These are phyloP conservation scores for Liquidambar formosana DNA, from an alignment of 164 flowering plant genomes.

Conservation along the genomic window DNA sequence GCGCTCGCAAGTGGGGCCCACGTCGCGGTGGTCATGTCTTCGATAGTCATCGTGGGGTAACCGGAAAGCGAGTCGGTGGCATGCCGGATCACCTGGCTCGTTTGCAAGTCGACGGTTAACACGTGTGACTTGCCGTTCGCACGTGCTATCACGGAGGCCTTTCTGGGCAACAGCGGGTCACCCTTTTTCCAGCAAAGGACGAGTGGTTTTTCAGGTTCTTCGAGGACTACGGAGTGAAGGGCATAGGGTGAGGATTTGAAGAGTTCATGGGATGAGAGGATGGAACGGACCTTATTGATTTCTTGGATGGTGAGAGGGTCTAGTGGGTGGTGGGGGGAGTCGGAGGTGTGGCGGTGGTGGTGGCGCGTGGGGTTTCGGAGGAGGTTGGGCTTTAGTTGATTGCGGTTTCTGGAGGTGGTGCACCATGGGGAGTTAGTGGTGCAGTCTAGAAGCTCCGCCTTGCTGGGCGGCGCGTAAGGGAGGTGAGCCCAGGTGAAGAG, in stretches of 20 bases:
- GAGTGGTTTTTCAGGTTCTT: conserved; percentile 49
- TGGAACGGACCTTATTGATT: conserved; percentile 48
- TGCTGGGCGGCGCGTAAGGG: conserved; percentile 27
- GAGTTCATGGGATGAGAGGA: conserved; percentile 50
- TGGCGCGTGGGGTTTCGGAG: conserved; percentile 18
- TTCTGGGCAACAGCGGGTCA: conserved; percentile 53
- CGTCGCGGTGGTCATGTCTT: conserved; percentile 72
- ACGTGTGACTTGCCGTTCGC: conserved; percentile 35
- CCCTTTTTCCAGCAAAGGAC: conserved; percentile 59
- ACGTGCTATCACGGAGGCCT: conserved; percentile 53
- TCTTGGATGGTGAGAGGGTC: conserved; percentile 89
- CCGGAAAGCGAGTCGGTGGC: conserved; percentile 44
- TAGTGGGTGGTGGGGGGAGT: conserved; percentile 82
- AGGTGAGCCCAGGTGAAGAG: conserved; percentile 34
- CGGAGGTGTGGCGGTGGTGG: conserved; percentile 46
- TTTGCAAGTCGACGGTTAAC: conserved; percentile 48
- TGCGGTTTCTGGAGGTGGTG: conserved; percentile 44
- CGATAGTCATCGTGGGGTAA: conserved; percentile 81
- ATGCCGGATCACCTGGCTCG: conserved; percentile 34
- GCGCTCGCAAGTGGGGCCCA: conserved; percentile 53
- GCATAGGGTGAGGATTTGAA: conserved; percentile 38
- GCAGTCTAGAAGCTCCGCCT: conserved; percentile 38
- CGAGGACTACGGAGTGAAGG: conserved; percentile 59
- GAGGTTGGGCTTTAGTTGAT: conserved; percentile 28
- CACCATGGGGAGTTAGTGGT: conserved; percentile 50